A percentile compares a stretch with the other conserved stretches of the same genome.
phyloP scores from a whole-genome alignment of 768 basidiomycete species.

The Clitopilus hobsonii region DNA sequence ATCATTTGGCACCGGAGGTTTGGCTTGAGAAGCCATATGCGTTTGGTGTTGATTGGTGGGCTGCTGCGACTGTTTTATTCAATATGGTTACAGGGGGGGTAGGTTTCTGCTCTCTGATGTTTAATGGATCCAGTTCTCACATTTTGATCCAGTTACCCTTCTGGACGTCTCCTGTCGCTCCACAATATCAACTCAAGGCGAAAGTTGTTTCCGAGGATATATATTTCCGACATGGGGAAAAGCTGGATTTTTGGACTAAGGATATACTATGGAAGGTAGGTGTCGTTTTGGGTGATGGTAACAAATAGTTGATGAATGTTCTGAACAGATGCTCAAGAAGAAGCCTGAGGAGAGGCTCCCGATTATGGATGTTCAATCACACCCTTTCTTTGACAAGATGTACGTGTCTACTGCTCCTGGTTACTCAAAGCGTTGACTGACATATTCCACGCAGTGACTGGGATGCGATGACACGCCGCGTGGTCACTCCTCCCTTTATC shows the following conservation, averaged over 20 bases:
- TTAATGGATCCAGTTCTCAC: neutral
- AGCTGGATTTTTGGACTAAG: neutral
- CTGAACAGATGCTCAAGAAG: neutral
- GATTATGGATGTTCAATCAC: neutral
- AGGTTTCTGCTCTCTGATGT: neutral
- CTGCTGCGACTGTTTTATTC: slow-evolving; percentile 7
- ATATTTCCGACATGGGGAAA: neutral
- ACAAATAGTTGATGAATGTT: too few relatives aligned
- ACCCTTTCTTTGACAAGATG: neutral
- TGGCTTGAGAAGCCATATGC: slow-evolving; percentile 6
- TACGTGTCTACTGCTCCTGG: neutral
- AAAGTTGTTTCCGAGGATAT: neutral
- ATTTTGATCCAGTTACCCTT: neutral
- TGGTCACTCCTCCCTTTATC: neutral
- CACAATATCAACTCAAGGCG: neutral
- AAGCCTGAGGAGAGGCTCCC: neutral
- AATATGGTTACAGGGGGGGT: slow-evolving; percentile 12
- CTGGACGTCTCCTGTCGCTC: neutral
- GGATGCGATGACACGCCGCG: neutral
- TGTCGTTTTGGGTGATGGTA: too few relatives aligned
- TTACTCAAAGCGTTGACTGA: neutral
- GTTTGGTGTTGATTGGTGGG: slow-evolving; percentile 12
- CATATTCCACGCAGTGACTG: neutral
- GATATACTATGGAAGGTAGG: neutral
- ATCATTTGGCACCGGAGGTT: slow-evolving; percentile 11